Evolutionary conservation across 768 basidiomycete species (phyloP).

Genomic region (Serpula lacrymans): DNA sequence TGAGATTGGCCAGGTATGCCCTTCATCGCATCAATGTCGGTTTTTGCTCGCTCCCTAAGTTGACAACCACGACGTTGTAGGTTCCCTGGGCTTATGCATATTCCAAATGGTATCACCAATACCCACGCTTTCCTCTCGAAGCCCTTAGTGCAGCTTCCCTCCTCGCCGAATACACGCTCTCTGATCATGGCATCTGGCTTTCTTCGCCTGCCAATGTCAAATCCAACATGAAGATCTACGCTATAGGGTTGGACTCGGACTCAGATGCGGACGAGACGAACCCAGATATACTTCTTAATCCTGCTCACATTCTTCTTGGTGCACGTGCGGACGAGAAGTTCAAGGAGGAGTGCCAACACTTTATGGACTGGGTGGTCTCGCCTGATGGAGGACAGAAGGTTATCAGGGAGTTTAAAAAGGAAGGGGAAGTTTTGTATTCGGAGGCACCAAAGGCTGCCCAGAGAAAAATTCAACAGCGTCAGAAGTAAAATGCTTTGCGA

Average conservation of each 20-base stretch:
- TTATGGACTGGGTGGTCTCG: conserved; percentile 42
- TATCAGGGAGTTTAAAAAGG: conserved; percentile 34
- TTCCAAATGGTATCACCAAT: conserved; percentile 60
- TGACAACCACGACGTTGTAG: conserved; percentile 29
- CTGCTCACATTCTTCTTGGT: conserved; percentile 41
- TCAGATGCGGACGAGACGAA: too few relatives aligned
- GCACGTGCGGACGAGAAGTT: conserved; percentile 22
- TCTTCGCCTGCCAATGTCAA: conserved; percentile 34
- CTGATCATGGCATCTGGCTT: conserved; percentile 49
- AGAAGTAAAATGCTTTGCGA: too few relatives aligned
- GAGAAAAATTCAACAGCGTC: too few relatives aligned
- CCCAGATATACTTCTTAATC: conserved; percentile 49
- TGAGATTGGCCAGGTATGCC: conserved; percentile 43
- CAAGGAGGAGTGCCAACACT: conserved; percentile 29
- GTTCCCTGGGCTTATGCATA: conserved; percentile 52
- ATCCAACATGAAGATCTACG: conserved; percentile 33
- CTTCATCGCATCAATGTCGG: too few relatives aligned
- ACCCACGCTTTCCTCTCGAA: conserved; percentile 48
- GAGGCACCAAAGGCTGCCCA: conserved; percentile 23
- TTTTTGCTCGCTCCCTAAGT: background rate
- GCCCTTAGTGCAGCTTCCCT: conserved; percentile 45
- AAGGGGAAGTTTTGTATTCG: conserved; percentile 29
- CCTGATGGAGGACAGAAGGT: conserved; percentile 44
- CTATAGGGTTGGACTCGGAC: conserved; percentile 37
- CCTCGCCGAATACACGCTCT: conserved; percentile 51